These are phyloP conservation scores for Nakazawaea siamensis DNA, from an alignment of 805 yeast species.

Conservation along the genomic window DNA sequence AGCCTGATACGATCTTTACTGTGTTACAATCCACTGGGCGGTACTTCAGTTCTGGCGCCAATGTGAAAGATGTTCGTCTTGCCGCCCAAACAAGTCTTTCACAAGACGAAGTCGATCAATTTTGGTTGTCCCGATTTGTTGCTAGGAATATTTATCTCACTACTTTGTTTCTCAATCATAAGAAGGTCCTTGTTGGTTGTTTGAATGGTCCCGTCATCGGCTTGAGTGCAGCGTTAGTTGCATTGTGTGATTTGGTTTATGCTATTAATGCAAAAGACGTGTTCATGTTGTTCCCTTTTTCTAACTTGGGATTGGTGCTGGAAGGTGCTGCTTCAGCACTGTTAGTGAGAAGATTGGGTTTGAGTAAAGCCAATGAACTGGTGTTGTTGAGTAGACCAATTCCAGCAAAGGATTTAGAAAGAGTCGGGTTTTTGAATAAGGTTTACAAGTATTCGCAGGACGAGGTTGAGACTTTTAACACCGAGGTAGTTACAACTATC, in stretches of 20 bases:
- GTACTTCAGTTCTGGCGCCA: slow-evolving; percentile 82
- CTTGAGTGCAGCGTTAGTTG: slow-evolving; percentile 61
- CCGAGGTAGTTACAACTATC: slow-evolving; percentile 27
- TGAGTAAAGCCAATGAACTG: slow-evolving; percentile 66
- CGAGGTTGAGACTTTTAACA: slow-evolving; percentile 33
- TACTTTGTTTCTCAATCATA: slow-evolving; percentile 59
- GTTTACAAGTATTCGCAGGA: slow-evolving; percentile 29
- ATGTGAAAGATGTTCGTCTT: slow-evolving; percentile 28
- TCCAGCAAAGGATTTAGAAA: slow-evolving; percentile 43
- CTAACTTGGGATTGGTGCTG: slow-evolving; percentile 72
- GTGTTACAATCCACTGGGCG: slow-evolving; percentile 64
- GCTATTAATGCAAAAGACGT: slow-evolving; percentile 50
- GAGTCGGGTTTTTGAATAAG: slow-evolving; percentile 56
- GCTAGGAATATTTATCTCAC: slow-evolving; percentile 67
- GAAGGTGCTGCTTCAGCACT: slow-evolving; percentile 76
- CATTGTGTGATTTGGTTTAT: slow-evolving; percentile 71
- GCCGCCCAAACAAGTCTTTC: too few relatives aligned
- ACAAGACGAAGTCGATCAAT: slow-evolving; percentile 12
- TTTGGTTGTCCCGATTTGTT: slow-evolving; percentile 52
- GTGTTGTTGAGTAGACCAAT: slow-evolving; percentile 63
- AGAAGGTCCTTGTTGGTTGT: slow-evolving; percentile 62
- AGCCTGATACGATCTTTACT: slow-evolving; percentile 55
- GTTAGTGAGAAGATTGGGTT: slow-evolving; percentile 61
- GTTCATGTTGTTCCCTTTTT: slow-evolving; percentile 65
- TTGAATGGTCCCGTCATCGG: slow-evolving; percentile 88